Percentiles rank a stretch among this genome's conserved stretches.
Evolutionary conservation across 1,139 yeast species (phyloP).

Genomic region (Hemisphaericaspora xylanilytica): DNA sequence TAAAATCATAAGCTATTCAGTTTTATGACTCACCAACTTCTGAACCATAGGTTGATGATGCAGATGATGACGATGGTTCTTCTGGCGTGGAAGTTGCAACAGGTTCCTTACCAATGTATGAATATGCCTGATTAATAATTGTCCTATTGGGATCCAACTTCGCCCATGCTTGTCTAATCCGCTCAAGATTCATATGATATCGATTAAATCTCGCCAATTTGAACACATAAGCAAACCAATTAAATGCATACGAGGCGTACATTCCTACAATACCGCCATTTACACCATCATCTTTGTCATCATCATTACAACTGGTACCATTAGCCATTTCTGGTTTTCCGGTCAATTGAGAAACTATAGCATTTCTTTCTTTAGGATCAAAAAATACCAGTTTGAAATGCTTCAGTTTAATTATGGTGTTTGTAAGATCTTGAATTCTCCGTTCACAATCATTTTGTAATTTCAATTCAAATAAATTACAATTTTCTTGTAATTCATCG

Average conservation of each 20-base stretch:
- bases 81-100: constrained; percentile 6
- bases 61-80: background rate
- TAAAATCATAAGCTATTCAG: too few relatives aligned
- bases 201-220: constrained; percentile 37
- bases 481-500: constrained; percentile 75
- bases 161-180: constrained; percentile 44
- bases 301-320: constrained; percentile 6
- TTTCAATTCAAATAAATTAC: constrained; percentile 45
- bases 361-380: constrained; percentile 28
- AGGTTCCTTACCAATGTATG: constrained; percentile 34
- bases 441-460: constrained; percentile 28
- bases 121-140: constrained; percentile 38
- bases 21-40: background rate
- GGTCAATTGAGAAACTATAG: constrained; percentile 28
- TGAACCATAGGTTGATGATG: background rate
- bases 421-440: constrained; percentile 31
- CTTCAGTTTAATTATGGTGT: constrained; percentile 36
- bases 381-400: constrained; percentile 33
- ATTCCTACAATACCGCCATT: constrained; percentile 14
- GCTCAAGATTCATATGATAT: constrained; percentile 43
- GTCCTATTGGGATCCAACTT: constrained; percentile 46
- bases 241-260: constrained; percentile 30
- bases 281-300: constrained; percentile 1
- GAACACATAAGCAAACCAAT: constrained; percentile 29
- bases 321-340: constrained; percentile 15